A percentile compares a stretch with the other conserved stretches of the same genome.
These are phyloP conservation scores for Gliomastix tumulicola DNA, from an alignment of 2,329 filamentous ascomycete species.

Conservation along the genomic window DNA sequence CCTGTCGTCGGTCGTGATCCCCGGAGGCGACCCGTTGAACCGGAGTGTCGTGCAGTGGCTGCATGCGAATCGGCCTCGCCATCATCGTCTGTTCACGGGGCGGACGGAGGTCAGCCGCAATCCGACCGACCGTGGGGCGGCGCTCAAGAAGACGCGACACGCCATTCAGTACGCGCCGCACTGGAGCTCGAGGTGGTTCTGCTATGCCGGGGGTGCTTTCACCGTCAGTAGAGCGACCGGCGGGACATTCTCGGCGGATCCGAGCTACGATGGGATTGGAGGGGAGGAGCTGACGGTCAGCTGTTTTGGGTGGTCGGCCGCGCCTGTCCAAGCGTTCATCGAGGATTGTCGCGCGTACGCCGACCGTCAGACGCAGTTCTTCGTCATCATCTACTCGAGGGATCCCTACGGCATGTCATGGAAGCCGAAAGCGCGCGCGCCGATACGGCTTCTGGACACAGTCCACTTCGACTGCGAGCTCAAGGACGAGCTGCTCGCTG, in stretches of 20 bases:
- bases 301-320: conserved; percentile 42
- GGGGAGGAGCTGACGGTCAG: conserved; percentile 39
- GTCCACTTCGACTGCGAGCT: conserved; percentile 39
- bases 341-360: conserved; percentile 38
- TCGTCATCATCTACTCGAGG: conserved; percentile 39
- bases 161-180: conserved; percentile 36
- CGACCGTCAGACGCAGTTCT: conserved; percentile 39
- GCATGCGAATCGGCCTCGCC: conserved; percentile 27
- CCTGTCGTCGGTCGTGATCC: conserved; percentile 34
- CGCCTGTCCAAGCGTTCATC: conserved; percentile 37
- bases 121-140: conserved; percentile 25
- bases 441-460: conserved; percentile 40
- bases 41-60: conserved; percentile 37
- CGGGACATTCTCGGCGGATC: conserved; percentile 24
- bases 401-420: conserved; percentile 38
- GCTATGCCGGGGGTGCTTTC: conserved; percentile 37
- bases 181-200: conserved; percentile 39
- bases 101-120: conserved; percentile 27
- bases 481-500: conserved; percentile 38
- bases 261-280: conserved; percentile 35
- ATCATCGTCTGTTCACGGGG: conserved; percentile 34
- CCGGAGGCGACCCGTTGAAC: conserved; percentile 35
- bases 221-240: conserved; percentile 31
- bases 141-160: conserved; percentile 31
- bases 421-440: conserved; percentile 40